Evolutionary conservation across 2,329 filamentous ascomycete genomes (phyloP).

Genomic region (Alternaria dauci): DNA sequence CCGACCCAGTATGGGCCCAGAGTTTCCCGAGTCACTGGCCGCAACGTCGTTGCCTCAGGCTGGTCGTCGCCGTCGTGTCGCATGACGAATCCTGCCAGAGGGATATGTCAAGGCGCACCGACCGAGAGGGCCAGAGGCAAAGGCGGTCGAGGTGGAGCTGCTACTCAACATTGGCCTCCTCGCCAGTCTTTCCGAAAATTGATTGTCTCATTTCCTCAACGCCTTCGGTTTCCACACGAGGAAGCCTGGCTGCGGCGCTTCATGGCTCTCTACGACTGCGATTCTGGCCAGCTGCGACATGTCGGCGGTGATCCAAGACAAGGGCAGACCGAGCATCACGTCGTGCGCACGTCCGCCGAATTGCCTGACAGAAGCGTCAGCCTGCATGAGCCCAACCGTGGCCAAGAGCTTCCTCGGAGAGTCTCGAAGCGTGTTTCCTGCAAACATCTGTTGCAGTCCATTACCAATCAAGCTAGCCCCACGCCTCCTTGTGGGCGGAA

Average conservation of each 20-base stretch:
- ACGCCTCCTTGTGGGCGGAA: constrained; percentile 15
- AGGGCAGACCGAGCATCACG: neutral
- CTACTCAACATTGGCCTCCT: neutral
- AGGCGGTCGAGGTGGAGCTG: neutral
- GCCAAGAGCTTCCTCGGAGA: constrained; percentile 32
- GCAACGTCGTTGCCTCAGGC: neutral
- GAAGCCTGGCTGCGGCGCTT: no score
- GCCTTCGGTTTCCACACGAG: constrained; percentile 4
- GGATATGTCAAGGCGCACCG: constrained; percentile 4
- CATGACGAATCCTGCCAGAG: constrained; percentile 3
- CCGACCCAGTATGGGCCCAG: neutral
- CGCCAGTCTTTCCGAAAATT: constrained; percentile 2
- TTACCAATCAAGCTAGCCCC: constrained; percentile 12
- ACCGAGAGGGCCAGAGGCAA: constrained; percentile 1
- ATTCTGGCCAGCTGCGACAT: constrained; percentile 3
- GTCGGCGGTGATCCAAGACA: constrained; percentile 9
- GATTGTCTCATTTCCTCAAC: constrained; percentile 7
- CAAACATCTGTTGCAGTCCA: constrained; percentile 24
- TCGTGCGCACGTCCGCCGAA: constrained; percentile 4
- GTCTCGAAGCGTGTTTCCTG: constrained; percentile 35
- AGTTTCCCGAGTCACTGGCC: constrained; percentile 4
- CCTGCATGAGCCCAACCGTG: constrained; percentile 16
- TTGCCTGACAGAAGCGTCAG: constrained; percentile 20
- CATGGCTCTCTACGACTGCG: neutral
- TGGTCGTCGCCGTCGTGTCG: constrained; percentile 4